These are phyloP conservation scores for Pseudozyma hubeiensis DNA, from an alignment of 1,284 basidiomycete genomes.

Conservation along the genomic window DNA sequence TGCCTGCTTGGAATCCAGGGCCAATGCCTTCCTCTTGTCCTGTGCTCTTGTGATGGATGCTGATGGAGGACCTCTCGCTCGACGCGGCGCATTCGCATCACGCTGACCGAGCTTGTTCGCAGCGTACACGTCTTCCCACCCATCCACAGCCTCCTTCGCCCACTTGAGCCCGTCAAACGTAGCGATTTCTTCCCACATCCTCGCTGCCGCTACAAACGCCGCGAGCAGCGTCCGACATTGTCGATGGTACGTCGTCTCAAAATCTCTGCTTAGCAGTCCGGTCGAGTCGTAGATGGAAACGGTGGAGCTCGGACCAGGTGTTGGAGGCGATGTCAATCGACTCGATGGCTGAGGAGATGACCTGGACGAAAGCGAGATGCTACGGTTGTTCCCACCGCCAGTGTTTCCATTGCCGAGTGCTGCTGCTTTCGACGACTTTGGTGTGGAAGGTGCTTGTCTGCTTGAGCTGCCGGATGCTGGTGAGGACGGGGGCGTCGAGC, in stretches of 20 bases:
- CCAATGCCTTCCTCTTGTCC: conserved; percentile 29
- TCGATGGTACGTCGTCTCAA: conserved; percentile 60
- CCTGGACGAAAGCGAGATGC: conserved; percentile 39
- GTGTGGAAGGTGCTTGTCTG: conserved; percentile 26
- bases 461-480: conserved; percentile 10
- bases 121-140: conserved; percentile 54
- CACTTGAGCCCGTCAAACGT: conserved; percentile 60
- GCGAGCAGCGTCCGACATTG: conserved; percentile 45
- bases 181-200: conserved; percentile 58
- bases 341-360: conserved; percentile 29
- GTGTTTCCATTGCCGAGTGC: conserved; percentile 14
- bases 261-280: conserved; percentile 47
- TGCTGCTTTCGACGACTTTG: conserved; percentile 25
- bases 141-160: conserved; percentile 51
- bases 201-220: conserved; percentile 47
- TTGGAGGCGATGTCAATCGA: conserved; percentile 19
- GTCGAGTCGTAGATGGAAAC: conserved; percentile 40
- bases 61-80: conserved; percentile 18
- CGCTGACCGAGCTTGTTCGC: conserved; percentile 31
- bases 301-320: conserved; percentile 17
- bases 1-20: conserved; percentile 25
- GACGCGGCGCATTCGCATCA: conserved; percentile 10
- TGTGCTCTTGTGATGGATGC: conserved; percentile 5
- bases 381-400: conserved; percentile 18
- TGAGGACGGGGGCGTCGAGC: conserved; percentile 24